Conservation (phyloP, 2,329 filamentous ascomycete species). For the Alternaria sp. region DNA sequence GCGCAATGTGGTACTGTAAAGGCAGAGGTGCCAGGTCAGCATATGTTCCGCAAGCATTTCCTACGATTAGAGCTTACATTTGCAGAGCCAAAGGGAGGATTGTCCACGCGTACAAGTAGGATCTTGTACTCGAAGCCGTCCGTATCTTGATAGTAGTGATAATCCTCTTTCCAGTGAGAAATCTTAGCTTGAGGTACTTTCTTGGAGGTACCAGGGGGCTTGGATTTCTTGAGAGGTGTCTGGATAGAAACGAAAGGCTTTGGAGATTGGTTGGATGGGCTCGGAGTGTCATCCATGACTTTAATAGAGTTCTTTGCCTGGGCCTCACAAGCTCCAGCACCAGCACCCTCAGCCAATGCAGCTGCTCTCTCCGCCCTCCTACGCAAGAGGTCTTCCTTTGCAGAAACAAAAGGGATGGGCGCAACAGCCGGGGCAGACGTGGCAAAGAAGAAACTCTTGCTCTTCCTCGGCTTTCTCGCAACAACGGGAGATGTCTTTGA, state of each 20-base stretch:
- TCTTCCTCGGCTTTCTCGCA: constrained; percentile 18
- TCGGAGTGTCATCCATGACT: background rate
- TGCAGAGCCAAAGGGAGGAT: constrained; percentile 59
- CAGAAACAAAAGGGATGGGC: constrained; percentile 20
- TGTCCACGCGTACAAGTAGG: constrained; percentile 62
- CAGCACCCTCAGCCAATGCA: constrained; percentile 8
- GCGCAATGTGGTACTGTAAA: constrained; percentile 44
- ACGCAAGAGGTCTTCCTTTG: constrained; percentile 28
- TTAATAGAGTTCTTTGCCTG: background rate
- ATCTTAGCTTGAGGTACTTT: constrained; percentile 19
- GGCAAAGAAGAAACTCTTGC: constrained; percentile 33
- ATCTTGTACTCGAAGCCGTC: constrained; percentile 70
- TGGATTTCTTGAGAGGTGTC: background rate
- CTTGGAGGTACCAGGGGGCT: background rate
- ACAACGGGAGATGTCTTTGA: constrained; percentile 18
- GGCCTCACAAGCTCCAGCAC: background rate
- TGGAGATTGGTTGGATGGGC: background rate
- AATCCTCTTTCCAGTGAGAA: constrained; percentile 52
- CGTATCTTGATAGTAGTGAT: constrained; percentile 68
- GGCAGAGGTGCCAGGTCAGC: background rate
- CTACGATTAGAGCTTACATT: constrained; percentile 34
- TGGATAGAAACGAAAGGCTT: background rate
- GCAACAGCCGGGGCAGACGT: background rate
- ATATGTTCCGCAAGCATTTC: background rate
- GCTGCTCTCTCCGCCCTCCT: constrained; percentile 29